phyloP scores from a whole-genome alignment of 441 rosid species.

The Populus trichocarpa region DNA sequence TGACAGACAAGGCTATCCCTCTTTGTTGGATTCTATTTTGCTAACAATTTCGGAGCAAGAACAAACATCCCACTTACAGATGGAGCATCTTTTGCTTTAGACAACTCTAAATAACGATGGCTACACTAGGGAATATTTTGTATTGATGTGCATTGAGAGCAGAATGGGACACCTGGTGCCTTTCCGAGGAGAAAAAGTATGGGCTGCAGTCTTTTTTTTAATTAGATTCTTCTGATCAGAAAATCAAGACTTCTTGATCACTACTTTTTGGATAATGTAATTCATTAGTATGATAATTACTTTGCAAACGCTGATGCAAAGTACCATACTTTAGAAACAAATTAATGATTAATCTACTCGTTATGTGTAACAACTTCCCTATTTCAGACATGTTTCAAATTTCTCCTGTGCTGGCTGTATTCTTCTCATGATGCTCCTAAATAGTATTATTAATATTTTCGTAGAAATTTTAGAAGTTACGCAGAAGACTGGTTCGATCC shows the following conservation, averaged over 20 bases:
- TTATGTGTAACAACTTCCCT: background rate
- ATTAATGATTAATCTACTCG: background rate
- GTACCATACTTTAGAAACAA: background rate
- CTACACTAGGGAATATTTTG: background rate
- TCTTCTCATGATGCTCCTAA: too few relatives aligned
- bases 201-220: background rate
- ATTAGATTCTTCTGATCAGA: background rate
- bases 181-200: background rate
- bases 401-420: too few relatives aligned
- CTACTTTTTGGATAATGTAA: background rate
- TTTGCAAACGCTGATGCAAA: too few relatives aligned
- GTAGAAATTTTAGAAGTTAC: too few relatives aligned
- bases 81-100: constrained; percentile 11
- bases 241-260: constrained; percentile 14
- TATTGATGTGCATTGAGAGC: background rate
- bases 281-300: background rate
- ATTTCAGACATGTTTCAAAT: background rate
- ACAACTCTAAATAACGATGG: background rate
- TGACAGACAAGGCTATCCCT: too few relatives aligned
- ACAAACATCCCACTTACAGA: background rate
- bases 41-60: background rate
- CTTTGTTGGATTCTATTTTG: background rate
- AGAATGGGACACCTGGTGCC: background rate
- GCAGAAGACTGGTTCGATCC: too few relatives aligned
- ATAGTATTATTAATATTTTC: too few relatives aligned